A percentile compares a stretch with the other conserved stretches of the same genome.
Evolutionary conservation across 768 basidiomycete genomes (phyloP).

Genomic region (Lactifluus echinatus): DNA sequence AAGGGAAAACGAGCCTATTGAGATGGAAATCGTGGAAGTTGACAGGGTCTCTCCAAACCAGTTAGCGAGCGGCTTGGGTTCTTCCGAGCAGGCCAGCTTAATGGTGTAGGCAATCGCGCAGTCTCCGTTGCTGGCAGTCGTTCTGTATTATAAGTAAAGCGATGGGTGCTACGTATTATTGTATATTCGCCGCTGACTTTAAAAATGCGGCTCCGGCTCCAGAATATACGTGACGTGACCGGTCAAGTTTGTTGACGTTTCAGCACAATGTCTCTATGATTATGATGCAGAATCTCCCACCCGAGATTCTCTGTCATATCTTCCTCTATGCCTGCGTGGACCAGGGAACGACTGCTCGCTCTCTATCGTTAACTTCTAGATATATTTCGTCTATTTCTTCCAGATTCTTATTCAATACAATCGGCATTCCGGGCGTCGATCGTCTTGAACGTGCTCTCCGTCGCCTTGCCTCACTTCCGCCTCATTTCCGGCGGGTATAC

Average conservation of each 20-base stretch:
- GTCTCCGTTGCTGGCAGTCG: too few species aligned
- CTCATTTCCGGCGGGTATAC: not conserved
- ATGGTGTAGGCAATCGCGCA: too few species aligned
- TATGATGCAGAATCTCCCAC: conserved; percentile 10
- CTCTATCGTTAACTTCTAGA: conserved; percentile 9
- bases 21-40: too few species aligned
- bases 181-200: too few species aligned
- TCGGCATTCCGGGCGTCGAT: not conserved
- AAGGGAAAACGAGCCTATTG: too few species aligned
- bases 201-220: not conserved
- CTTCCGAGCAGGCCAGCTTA: too few species aligned
- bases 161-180: too few species aligned
- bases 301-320: conserved; percentile 12
- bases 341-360: conserved; percentile 7
- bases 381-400: conserved; percentile 3
- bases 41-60: too few species aligned
- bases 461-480: conserved; percentile 6
- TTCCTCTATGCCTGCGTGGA: conserved; percentile 15
- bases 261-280: too few species aligned
- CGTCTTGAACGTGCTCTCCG: not conserved
- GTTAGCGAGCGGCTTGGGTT: too few species aligned
- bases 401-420: conserved; percentile 11
- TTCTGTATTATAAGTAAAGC: too few species aligned
- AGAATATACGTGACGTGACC: not conserved
- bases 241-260: too few species aligned